These are phyloP conservation scores for Coemansia brasiliensis DNA, from an alignment of 192 early-diverging fungal genomes.

Conservation along the genomic window DNA sequence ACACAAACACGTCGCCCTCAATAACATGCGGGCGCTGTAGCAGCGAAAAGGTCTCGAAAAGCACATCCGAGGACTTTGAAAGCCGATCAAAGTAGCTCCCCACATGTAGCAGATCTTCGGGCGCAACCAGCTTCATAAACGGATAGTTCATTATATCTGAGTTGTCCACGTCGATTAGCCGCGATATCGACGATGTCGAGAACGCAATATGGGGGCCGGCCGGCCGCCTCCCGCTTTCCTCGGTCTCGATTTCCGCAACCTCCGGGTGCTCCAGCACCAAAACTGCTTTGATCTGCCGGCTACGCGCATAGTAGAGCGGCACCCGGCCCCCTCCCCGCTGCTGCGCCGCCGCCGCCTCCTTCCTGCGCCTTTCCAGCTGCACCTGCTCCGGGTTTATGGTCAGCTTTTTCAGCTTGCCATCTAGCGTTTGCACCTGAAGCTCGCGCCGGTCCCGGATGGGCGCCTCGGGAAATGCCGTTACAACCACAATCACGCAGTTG, in stretches of 20 bases:
- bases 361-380: neutral
- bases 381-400: neutral
- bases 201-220: constrained; percentile 39
- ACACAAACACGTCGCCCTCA: constrained; percentile 35
- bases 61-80: constrained; percentile 25
- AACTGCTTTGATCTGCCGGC: constrained; percentile 40
- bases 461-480: constrained; percentile 36
- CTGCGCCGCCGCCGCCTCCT: constrained; percentile 1
- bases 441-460: constrained; percentile 26
- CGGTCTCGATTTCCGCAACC: constrained; percentile 10
- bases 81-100: constrained; percentile 40
- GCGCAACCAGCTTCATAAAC: constrained; percentile 45
- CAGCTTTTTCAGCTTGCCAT: constrained; percentile 33
- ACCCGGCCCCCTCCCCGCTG: constrained; percentile 6
- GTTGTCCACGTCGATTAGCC: constrained; percentile 39
- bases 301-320: constrained; percentile 40
- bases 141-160: constrained; percentile 38
- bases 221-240: constrained; percentile 8
- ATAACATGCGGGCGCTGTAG: constrained; percentile 39
- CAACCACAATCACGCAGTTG: constrained; percentile 34
- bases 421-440: constrained; percentile 47
- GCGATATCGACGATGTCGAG: constrained; percentile 35
- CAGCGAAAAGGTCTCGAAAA: constrained; percentile 41
- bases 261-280: constrained; percentile 43
- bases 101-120: constrained; percentile 41